Evolutionary conservation across 2,329 filamentous ascomycete species (phyloP), one percentile per base, ranked within the genome.

Genomic region (Emydomyces testavorans): DNA sequence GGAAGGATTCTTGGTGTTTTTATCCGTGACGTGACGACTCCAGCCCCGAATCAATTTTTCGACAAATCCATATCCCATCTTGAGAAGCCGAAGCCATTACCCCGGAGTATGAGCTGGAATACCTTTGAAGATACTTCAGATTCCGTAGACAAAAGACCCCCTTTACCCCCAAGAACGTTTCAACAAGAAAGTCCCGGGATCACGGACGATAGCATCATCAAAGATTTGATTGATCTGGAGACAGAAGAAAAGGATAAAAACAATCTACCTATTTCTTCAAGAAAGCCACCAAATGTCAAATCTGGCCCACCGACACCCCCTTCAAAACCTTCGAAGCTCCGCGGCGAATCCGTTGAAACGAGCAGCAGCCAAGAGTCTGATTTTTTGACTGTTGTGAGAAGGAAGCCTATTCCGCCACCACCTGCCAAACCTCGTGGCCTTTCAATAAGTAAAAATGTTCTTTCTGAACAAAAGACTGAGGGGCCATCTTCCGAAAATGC

Each of bases 21-120:
- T 64, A 96, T 98, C 54, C 78, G 93, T 48, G 92, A 98, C 64
- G 86, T 98, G 18, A 98, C 92, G 0, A 94, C 87, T 0, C 77
- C 83, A 0, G 76, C 84, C 31, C 73, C 71, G 39, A 73, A 78
- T 10, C 78, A 78, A 0, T 96, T 92, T 62, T 95, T 95, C 59
- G 85, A 94, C 54, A 74, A 79, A 11, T 74, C 76, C 0, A 60
- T 71, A 61, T 65, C 53, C 54, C 63, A 60, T 32, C 48, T 64
- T 15, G 60, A 64, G 34, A 35, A 45, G 8, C 48, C 42, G 34
- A 35, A 45, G 8, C 48, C 42, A 5, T 20, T 53, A n/a, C 36
- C 50, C 34, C 58, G 57, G 38, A 62, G 51, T 47, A 54, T 50
- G 26, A 61, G 58, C 43, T 56, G 54, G 8, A 53, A 58, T 11